A percentile compares a stretch with the other conserved stretches of the same genome.
phyloP scores from a whole-genome alignment of 805 yeast species.

The Yamadazyma paraphyllophila region DNA sequence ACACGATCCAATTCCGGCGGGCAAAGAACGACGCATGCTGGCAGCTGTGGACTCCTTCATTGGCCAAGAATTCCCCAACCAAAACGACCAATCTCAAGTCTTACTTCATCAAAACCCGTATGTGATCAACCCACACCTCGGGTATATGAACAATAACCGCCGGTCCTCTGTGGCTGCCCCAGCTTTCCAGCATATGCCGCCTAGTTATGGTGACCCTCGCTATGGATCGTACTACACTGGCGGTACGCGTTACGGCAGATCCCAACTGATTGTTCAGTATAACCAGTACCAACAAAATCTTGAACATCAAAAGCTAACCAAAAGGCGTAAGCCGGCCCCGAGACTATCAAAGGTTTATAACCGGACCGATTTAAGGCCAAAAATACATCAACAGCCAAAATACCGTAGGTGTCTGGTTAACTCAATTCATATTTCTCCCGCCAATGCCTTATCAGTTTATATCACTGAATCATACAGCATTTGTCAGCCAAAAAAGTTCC shows the following conservation, averaged over 20 bases:
- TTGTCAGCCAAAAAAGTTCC: conserved; percentile 75
- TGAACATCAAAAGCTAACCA: conserved; percentile 22
- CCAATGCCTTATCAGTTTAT: conserved; percentile 73
- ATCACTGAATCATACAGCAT: conserved; percentile 77
- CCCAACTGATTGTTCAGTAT: conserved; percentile 34
- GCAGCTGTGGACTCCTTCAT: conserved; percentile 13
- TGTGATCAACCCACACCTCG: conserved; percentile 1
- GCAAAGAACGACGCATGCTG: conserved; percentile 16
- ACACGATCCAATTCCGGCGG: conserved; percentile 32
- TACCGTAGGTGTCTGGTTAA: conserved; percentile 68
- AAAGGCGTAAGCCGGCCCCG: conserved; percentile 43
- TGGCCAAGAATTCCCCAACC: not conserved
- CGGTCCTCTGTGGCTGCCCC: conserved; percentile 14
- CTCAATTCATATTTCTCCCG: conserved; percentile 69
- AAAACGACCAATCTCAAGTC: not conserved
- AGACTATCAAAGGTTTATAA: conserved; percentile 40
- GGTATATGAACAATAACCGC: conserved; percentile 8
- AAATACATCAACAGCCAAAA: conserved; percentile 59
- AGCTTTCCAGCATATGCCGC: conserved; percentile 8
- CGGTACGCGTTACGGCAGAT: conserved; percentile 12
- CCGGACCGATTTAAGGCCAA: conserved; percentile 59
- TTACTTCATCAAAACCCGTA: not conserved
- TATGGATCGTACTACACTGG: conserved; percentile 1
- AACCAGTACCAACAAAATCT: conserved; percentile 31
- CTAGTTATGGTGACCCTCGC: not conserved